These are phyloP conservation scores for Diaporthe sp. DNA, from an alignment of 2,329 filamentous ascomycete species.

Conservation along the genomic window DNA sequence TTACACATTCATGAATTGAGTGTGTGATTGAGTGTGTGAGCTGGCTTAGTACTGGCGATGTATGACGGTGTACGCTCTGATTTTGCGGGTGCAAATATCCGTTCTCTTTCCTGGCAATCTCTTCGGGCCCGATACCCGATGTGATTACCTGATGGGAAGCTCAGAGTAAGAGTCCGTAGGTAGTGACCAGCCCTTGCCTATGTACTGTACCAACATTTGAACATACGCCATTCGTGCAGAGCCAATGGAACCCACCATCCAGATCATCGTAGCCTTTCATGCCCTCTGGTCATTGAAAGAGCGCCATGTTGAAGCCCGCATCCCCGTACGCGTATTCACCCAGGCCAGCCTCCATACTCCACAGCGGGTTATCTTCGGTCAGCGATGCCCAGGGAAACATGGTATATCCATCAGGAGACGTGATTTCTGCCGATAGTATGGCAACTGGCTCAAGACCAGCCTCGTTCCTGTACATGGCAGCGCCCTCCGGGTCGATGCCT, in stretches of 20 bases:
- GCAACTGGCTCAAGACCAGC: not conserved
- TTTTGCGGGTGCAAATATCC: no score
- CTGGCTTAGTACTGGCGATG: no score
- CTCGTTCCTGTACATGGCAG: not conserved
- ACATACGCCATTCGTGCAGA: not conserved
- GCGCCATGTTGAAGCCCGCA: not conserved
- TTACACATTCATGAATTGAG: no score
- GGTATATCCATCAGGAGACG: not conserved
- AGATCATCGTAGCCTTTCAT: not conserved
- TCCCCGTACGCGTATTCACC: conserved; percentile 6
- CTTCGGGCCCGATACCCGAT: no score
- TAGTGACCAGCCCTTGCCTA: not conserved
- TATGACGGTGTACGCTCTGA: no score
- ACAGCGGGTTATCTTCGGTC: conserved; percentile 1
- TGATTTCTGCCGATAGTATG: not conserved
- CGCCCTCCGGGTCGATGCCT: not conserved
- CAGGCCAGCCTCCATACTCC: not conserved
- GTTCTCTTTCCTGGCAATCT: not conserved
- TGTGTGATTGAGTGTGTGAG: no score
- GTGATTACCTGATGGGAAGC: no score
- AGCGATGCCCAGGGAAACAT: conserved; percentile 1
- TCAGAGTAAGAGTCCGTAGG: not conserved
- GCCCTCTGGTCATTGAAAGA: not conserved
- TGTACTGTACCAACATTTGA: not conserved
- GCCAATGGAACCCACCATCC: no score